Percentiles rank a stretch among this genome's conserved stretches.
Evolutionary conservation across 768 basidiomycete species (phyloP).

Genomic region (Tylopilus felleus): DNA sequence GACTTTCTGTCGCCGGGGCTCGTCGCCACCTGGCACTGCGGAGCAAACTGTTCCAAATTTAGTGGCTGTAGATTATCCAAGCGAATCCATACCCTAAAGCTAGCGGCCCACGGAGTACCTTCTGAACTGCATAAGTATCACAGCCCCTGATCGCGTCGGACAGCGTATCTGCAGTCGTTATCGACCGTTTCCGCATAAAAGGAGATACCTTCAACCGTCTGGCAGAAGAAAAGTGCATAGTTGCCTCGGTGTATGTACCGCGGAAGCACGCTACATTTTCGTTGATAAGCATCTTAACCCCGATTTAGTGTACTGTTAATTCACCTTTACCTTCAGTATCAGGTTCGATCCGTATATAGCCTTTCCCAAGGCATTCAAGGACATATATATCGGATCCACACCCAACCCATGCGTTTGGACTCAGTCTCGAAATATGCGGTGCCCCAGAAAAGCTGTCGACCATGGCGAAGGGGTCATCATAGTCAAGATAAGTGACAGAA

Average conservation of each 20-base stretch:
- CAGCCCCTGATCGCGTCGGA: conserved; percentile 61
- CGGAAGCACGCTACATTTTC: conserved; percentile 35
- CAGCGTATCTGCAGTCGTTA: conserved; percentile 55
- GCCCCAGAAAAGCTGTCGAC: conserved; percentile 47
- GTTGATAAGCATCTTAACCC: conserved; percentile 3
- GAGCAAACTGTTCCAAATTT: conserved; percentile 42
- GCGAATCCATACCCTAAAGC: conserved; percentile 43
- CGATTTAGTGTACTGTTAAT: not conserved
- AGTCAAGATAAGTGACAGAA: conserved; percentile 70
- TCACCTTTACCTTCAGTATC: conserved; percentile 36
- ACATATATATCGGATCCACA: conserved; percentile 71
- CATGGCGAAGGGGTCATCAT: conserved; percentile 69
- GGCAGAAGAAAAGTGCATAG: conserved; percentile 44
- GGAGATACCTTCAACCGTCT: conserved; percentile 46
- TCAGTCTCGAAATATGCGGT: conserved; percentile 53
- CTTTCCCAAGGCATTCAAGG: conserved; percentile 69
- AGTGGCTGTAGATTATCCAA: conserved; percentile 1
- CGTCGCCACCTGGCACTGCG: conserved; percentile 67
- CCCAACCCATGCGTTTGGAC: conserved; percentile 71
- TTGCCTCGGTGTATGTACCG: conserved; percentile 54
- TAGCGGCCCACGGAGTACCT: conserved; percentile 50
- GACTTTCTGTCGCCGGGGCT: conserved; percentile 55
- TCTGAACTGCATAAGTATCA: conserved; percentile 61
- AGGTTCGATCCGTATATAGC: conserved; percentile 62
- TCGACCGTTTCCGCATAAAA: conserved; percentile 48